Base-by-base conservation (phyloP, 2,329 filamentous ascomycete genomes). In the Phymatotrichopsis omnivora region DNA sequence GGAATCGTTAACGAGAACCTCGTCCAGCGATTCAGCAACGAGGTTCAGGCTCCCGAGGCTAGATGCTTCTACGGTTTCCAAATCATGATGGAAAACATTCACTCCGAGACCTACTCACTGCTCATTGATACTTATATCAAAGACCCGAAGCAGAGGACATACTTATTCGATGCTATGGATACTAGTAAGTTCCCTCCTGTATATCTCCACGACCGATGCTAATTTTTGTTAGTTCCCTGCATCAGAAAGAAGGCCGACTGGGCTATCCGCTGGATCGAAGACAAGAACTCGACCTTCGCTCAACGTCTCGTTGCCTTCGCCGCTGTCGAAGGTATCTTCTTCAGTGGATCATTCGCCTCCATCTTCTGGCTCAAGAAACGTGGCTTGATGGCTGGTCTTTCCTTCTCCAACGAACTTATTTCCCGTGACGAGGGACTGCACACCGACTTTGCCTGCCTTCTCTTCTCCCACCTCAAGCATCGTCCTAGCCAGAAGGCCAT, bases 1-100 rank as follows among this genome's bases (percentile, higher is more conserved):
- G 91, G 91, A 63, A 98, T 98, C 57, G 91, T 98, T 73, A 98
- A 98, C 65, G 91, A 98, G 76, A 98, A 98, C 74, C 75, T 98
- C 19, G 80, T 98, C 50, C 87, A 96, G 76, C 85, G 91, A 54
- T 98, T 98, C 78, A 93, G 85, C 61, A 80, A 77, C 56, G 91
- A 98, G 69, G 89, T 98, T 23, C 91, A 98, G 70, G 80, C 96
- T 48, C 89, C 91, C 8, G 91, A 98, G 70, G 91, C 91, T 55
- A 86, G 91, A 61, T 98, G 91, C 79, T 98, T 98, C 76, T 98
- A 98, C 67, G 91, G 91, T 56, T 98, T 98, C 77, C 91, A 98
- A 73, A 96, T 96, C 72, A 98, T 98, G 91, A 96, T 98, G 85
- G 91, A 98, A 75, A 98, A 98, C 72, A 94, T 98, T 62, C 91